A percentile compares a stretch with the other conserved stretches of the same genome.
Evolutionary conservation across 1,284 basidiomycete species (phyloP).

Genomic region (Ganoderma multipileum): DNA sequence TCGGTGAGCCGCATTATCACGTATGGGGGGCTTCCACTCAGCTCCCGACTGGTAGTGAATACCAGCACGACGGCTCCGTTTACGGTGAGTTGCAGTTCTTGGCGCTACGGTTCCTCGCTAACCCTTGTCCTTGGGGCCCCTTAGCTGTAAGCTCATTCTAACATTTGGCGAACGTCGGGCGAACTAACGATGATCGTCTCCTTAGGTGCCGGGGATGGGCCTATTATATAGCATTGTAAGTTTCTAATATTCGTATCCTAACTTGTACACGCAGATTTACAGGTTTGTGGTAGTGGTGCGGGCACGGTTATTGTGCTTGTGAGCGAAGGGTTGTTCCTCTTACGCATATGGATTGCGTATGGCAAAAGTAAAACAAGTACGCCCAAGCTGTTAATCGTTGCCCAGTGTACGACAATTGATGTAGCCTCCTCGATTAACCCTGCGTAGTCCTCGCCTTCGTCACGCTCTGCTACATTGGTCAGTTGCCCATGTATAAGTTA

Average conservation of each 20-base stretch:
- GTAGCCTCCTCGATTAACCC: neutral
- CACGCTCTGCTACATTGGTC: neutral
- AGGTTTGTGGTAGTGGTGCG: neutral
- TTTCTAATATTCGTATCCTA: neutral
- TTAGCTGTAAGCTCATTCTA: neutral
- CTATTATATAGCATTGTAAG: constrained; percentile 3
- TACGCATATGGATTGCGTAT: constrained; percentile 3
- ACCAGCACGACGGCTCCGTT: neutral
- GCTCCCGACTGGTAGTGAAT: neutral
- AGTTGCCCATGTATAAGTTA: neutral
- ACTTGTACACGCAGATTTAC: neutral
- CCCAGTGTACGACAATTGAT: neutral
- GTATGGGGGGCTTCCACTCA: neutral
- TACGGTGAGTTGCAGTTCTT: neutral
- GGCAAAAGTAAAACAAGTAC: neutral
- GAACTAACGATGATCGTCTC: no score
- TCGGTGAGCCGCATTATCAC: neutral
- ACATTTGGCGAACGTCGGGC: neutral
- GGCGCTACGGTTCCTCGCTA: neutral
- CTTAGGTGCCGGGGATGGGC: constrained; percentile 4
- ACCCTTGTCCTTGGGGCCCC: neutral
- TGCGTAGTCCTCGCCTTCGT: neutral
- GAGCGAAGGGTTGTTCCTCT: neutral
- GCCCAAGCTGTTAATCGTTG: neutral
- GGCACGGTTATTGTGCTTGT: neutral